phyloP scores from a whole-genome alignment of 192 early-diverging fungal species.

The Diversispora epigaea region DNA sequence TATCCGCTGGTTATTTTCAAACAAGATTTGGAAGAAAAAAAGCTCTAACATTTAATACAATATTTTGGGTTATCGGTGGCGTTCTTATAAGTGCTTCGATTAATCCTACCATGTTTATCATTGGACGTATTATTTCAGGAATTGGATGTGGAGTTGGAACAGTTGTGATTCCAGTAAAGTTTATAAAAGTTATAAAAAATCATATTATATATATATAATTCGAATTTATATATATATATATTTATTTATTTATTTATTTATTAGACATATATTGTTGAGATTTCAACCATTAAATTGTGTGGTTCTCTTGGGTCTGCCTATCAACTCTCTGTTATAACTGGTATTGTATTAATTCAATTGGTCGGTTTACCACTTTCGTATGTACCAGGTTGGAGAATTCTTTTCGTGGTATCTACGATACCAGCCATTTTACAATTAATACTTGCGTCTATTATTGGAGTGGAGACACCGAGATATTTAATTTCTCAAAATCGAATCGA shows the following conservation, averaged over 20 bases:
- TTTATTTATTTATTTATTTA: constrained; percentile 33
- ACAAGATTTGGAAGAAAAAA: constrained; percentile 54
- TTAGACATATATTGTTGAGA: constrained; percentile 75
- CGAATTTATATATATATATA: no score
- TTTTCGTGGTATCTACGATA: constrained; percentile 63
- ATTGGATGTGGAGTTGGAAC: constrained; percentile 70
- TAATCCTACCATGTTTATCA: constrained; percentile 60
- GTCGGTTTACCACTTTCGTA: constrained; percentile 60
- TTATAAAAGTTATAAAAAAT: constrained; percentile 35
- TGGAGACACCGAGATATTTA: constrained; percentile 77
- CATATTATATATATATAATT: constrained; percentile 28
- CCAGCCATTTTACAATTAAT: constrained; percentile 59
- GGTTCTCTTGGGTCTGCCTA: constrained; percentile 71
- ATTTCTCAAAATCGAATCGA: constrained; percentile 61
- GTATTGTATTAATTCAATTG: constrained; percentile 71
- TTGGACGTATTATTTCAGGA: constrained; percentile 75
- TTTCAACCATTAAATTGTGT: constrained; percentile 67
- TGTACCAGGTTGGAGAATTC: constrained; percentile 69
- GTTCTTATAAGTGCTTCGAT: constrained; percentile 63
- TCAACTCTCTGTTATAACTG: constrained; percentile 76
- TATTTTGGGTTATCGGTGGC: constrained; percentile 65
- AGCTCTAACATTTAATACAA: constrained; percentile 65
- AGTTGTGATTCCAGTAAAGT: constrained; percentile 40
- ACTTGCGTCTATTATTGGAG: constrained; percentile 64
- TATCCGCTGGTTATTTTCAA: constrained; percentile 55